Base-by-base conservation (phyloP, 768 basidiomycete species). In the Lentinus tigrinus region DNA sequence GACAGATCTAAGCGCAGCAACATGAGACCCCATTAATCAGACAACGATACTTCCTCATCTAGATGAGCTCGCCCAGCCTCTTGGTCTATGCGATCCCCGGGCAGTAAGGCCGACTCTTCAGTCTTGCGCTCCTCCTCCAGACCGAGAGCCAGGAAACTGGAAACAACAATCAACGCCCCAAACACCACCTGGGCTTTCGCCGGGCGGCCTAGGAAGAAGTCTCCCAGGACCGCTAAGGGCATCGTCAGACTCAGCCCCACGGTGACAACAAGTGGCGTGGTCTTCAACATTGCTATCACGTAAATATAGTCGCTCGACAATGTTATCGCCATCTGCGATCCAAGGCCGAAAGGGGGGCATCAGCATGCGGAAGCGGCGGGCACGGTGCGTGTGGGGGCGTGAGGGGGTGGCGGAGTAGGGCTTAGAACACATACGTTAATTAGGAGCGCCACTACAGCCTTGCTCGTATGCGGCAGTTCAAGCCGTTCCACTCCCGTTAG, bases 181-280 rank as follows among this genome's bases (percentile, higher is more conserved):
- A 85, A 27, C 27, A 93, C 72, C 17, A 91, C 88, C 67, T 87
- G 79, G 9, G 71, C 65, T 21, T 80, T 74, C 21, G 85, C 77
- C 28, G 86, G 77, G 39, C 79, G 82, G 21, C 83, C 78, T 3
- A 92, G 76, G 55, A 88, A 69, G 58, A 85, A 75, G 65, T 97
- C 95, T 14, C 95, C 95, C 9, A 89, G 50, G 48, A 98, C 85
- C 6, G 97, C 93, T 51, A 95, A 77, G 4, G 95, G 96, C 70
- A 98, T 97, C 1, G 97, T 97, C 14, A 98, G 81, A 56, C 90
- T 93, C 9, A 98, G 80, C 26, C 96, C 96, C 54, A 98, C 78
- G 0, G 96, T 98, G 17, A 91, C 95, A 19, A 97, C 92, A 13
- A 95, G 76, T 0, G 95, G 95, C 1, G 95, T 95, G 7, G 96